Conservation (phyloP, 768 basidiomycete genomes). For the Lactarius evosmus region DNA sequence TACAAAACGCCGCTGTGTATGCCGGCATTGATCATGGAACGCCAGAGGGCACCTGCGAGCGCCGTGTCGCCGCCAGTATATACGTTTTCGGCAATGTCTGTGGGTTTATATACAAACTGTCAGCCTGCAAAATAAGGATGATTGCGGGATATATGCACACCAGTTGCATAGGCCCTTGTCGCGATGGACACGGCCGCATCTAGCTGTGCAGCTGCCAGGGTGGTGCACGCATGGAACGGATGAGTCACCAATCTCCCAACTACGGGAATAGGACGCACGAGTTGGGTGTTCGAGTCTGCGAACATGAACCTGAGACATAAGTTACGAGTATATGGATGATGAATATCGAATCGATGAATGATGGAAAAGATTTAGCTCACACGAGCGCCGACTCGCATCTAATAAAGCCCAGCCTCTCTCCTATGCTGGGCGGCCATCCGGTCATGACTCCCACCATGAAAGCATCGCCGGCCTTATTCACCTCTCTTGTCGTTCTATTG, state of each 20-base stretch:
- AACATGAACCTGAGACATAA: background rate
- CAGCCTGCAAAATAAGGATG: background rate
- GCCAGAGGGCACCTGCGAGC: constrained; percentile 1
- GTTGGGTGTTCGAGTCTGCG: constrained; percentile 1
- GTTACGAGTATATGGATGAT: background rate
- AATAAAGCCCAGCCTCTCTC: background rate
- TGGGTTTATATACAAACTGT: background rate
- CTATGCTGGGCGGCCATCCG: background rate
- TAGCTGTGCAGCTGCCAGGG: background rate
- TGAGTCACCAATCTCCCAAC: background rate
- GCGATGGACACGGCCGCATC: background rate
- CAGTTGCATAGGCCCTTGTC: constrained; percentile 3
- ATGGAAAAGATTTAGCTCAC: background rate
- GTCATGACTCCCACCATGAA: background rate
- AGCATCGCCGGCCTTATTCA: background rate
- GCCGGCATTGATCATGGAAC: constrained; percentile 5
- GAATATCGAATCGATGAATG: too few relatives aligned
- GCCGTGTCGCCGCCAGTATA: constrained; percentile 7
- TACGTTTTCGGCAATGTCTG: background rate
- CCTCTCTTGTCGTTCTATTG: background rate
- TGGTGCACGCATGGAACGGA: background rate
- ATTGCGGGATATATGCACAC: background rate
- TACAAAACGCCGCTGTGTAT: constrained; percentile 9
- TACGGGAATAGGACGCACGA: background rate
- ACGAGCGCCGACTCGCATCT: background rate